Conservation (phyloP, 371 early-diverging fungal genomes). For the Fennellomyces sp. region DNA sequence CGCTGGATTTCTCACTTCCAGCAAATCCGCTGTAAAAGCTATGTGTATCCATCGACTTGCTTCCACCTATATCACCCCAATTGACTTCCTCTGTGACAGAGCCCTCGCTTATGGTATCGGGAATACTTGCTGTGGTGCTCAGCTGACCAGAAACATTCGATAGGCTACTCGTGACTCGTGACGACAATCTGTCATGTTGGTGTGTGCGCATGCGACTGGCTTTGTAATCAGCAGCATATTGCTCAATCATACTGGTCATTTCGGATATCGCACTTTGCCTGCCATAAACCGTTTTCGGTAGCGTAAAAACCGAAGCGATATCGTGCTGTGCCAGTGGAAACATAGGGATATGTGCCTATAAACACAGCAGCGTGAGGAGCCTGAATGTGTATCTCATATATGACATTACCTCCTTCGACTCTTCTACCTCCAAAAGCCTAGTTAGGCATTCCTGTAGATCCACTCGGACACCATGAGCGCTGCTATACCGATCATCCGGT, state of each 20-base stretch:
- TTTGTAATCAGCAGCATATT: constrained; percentile 31
- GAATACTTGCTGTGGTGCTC: constrained; percentile 2
- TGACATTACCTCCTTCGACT: background rate
- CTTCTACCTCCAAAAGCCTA: background rate
- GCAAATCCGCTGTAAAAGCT: constrained; percentile 34
- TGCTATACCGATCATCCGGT: constrained; percentile 59
- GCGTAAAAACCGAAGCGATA: constrained; percentile 45
- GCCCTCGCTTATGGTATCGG: background rate
- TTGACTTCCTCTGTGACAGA: background rate
- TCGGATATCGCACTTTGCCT: constrained; percentile 34
- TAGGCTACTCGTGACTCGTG: constrained; percentile 11
- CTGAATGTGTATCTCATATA: no score
- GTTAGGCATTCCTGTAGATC: constrained; percentile 54
- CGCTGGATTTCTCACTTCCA: constrained; percentile 25
- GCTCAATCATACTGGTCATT: constrained; percentile 37
- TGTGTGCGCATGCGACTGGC: constrained; percentile 2
- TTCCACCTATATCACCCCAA: no score
- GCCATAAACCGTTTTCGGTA: constrained; percentile 45
- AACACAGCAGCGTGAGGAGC: background rate
- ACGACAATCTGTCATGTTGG: constrained; percentile 15
- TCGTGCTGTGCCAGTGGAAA: constrained; percentile 46
- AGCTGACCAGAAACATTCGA: background rate
- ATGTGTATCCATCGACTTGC: constrained; percentile 31
- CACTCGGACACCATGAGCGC: constrained; percentile 55
- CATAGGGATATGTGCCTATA: constrained; percentile 10